A percentile compares a stretch with the other conserved stretches of the same genome.
Evolutionary conservation across 2,329 filamentous ascomycete genomes (phyloP).

Genomic region (Epicoccum sorghinum): DNA sequence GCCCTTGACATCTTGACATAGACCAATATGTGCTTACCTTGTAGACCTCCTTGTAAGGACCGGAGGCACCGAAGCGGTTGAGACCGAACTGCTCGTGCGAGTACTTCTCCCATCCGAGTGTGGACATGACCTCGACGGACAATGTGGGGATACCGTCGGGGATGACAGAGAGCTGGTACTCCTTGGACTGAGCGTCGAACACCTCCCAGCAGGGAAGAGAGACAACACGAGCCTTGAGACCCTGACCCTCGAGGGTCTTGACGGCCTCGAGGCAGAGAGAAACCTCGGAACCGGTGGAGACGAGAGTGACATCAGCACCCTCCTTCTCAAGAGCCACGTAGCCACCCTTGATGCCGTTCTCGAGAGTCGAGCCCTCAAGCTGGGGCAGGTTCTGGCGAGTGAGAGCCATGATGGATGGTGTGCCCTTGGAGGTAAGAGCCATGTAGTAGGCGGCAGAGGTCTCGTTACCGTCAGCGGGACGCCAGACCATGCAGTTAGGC

Average conservation of each 20-base stretch:
- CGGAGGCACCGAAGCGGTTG: conserved; percentile 97
- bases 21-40: conserved; percentile 59
- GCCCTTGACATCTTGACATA: neutral
- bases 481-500: conserved; percentile 99
- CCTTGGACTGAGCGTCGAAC: conserved; percentile 92
- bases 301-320: conserved; percentile 83
- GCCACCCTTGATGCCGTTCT: conserved; percentile 90
- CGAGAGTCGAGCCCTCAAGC: conserved; percentile 90
- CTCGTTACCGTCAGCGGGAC: conserved; percentile 98
- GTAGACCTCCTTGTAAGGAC: conserved; percentile 98
- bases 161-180: conserved; percentile 90
- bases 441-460: conserved; percentile 97
- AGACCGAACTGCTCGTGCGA: conserved; percentile 99
- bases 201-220: conserved; percentile 97
- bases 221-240: conserved; percentile 86
- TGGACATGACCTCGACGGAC: conserved; percentile 95
- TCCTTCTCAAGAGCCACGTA: conserved; percentile 88
- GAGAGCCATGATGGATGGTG: conserved; percentile 90
- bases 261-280: conserved; percentile 90
- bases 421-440: conserved; percentile 85
- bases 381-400: conserved; percentile 98
- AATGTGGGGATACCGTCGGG: conserved; percentile 92
- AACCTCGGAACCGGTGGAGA: conserved; percentile 96
- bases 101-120: conserved; percentile 98
- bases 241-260: conserved; percentile 88